Percentiles rank a stretch among this genome's conserved stretches.
Evolutionary conservation across 352 stramenopile genomes (phyloP).

Genomic region (Phytophthora pseudosyringae): DNA sequence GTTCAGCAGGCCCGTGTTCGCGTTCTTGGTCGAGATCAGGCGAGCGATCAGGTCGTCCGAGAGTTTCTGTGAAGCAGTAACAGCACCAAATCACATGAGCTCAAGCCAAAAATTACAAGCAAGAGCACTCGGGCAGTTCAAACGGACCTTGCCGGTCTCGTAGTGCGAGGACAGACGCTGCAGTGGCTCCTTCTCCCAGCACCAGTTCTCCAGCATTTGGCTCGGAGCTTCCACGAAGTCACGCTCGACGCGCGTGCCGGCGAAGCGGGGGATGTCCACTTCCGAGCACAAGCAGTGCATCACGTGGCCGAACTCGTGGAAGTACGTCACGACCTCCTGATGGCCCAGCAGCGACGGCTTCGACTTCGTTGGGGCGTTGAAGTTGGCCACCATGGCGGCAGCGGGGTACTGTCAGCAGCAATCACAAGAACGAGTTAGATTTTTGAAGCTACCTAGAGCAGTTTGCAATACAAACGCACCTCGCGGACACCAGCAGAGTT

Average conservation of each 20-base stretch:
- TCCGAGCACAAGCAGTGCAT: constrained; percentile 92
- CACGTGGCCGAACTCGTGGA: constrained; percentile 92
- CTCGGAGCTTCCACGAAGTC: constrained; percentile 93
- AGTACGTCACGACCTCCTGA: constrained; percentile 90
- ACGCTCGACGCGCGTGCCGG: constrained; percentile 79
- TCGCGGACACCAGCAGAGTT: constrained; percentile 67
- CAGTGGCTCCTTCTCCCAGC: constrained; percentile 87
- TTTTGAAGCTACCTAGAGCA: not conserved
- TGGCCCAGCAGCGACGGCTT: constrained; percentile 85
- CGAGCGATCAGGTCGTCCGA: constrained; percentile 80
- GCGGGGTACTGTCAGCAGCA: constrained; percentile 54
- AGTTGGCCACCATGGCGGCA: constrained; percentile 92
- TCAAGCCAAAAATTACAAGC: not conserved
- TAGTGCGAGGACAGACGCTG: constrained; percentile 90
- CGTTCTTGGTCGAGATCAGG: constrained; percentile 90
- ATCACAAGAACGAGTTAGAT: constrained; percentile 20
- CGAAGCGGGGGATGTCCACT: constrained; percentile 76
- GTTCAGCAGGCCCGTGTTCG: constrained; percentile 80
- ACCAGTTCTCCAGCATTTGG: constrained; percentile 94
- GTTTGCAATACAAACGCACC: constrained; percentile 27
- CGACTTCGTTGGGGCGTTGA: constrained; percentile 79
- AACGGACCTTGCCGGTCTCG: constrained; percentile 59
- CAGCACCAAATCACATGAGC: constrained; percentile 10
- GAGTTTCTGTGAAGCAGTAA: constrained; percentile 56
- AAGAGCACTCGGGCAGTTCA: not conserved